A percentile compares a stretch with the other conserved stretches of the same genome.
phyloP scores from a whole-genome alignment of 208 protist genomes.

The Trypanosoma congolense region DNA sequence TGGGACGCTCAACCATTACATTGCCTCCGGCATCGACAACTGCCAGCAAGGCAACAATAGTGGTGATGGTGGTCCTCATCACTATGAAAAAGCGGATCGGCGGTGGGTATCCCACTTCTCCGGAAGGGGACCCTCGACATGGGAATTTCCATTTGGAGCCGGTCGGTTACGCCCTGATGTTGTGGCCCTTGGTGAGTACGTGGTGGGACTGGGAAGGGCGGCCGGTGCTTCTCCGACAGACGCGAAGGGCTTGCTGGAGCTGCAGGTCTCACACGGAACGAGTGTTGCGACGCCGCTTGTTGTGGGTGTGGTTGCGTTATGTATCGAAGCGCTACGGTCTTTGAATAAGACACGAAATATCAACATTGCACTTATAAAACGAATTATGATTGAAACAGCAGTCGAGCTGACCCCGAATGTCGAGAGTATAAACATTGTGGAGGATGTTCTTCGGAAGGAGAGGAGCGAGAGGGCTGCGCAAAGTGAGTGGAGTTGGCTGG shows the following conservation, averaged over 20 bases:
- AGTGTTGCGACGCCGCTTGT: slow-evolving; percentile 94
- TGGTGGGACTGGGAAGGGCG: slow-evolving; percentile 24
- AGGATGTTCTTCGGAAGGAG: slow-evolving; percentile 5
- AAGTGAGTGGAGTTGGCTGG: neutral
- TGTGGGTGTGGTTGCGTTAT: slow-evolving; percentile 85
- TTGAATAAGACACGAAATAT: neutral
- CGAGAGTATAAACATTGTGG: slow-evolving; percentile 8
- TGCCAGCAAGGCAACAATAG: neutral
- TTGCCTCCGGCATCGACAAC: neutral
- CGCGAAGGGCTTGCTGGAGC: slow-evolving; percentile 5
- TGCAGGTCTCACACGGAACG: slow-evolving; percentile 86
- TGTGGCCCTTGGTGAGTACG: slow-evolving; percentile 77
- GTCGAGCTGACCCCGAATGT: slow-evolving; percentile 9
- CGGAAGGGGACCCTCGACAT: slow-evolving; percentile 90
- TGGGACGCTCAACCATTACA: neutral
- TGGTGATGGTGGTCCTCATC: neutral
- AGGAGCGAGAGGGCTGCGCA: neutral
- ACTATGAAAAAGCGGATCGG: neutral
- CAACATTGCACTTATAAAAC: slow-evolving; percentile 26
- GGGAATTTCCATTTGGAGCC: slow-evolving; percentile 90
- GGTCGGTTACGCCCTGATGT: slow-evolving; percentile 96
- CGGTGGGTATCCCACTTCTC: slow-evolving; percentile 83
- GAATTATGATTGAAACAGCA: slow-evolving; percentile 29
- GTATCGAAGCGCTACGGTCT: slow-evolving; percentile 47
- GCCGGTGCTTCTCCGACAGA: neutral